Base-by-base conservation (phyloP, 1,284 basidiomycete species). In the Ganoderma resinaceum region DNA sequence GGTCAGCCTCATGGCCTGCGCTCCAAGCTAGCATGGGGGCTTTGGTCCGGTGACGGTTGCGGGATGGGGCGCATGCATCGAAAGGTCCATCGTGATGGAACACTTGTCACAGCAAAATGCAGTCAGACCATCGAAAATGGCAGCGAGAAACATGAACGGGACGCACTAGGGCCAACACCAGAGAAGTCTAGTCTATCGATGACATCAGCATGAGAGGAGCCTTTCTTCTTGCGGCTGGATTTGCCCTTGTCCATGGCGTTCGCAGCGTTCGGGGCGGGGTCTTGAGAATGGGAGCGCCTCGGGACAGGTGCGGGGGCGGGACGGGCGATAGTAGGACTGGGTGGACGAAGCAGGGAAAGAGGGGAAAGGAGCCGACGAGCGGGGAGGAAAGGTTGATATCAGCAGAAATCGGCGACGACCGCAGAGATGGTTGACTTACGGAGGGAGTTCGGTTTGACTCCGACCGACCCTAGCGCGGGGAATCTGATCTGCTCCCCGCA, bases 51-150 rank as follows among this genome's bases (percentile, higher is more conserved):
- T 93, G 89, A 60, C 89, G 88, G 81, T 95, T 95, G 75, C 94
- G 91, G 66, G 93, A 94, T 1, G 94, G 94, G 0, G 93, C 93
- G 76, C 93, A 95, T 35, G 94, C 94, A 78, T 95, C 93, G 77
- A 95, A 95, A 8, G 93, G 93, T 31, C 94, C 93, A 76, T 95
- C 94, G 75, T 95, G 94, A 76, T 95, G 93, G 81, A 95, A 93
- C 87, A 93, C 93, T 95, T 73, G 59, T 60, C 62, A 67, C 66
- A 66, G 63, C 60, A 63, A 55, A 55, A 31, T 33, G 65, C 42
- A 70, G 62, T 52, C 31, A 60, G 58, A 14, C 20, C 2, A 29
- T 49, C 37, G 42, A 43, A 61, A 60, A 26, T 59, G 20, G 60
- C 62, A 38, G 66, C n/a, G 64, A 37, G 26, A 65, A 31, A 61